Evolutionary conservation across 2,329 filamentous ascomycete genomes (phyloP), one percentile per base, ranked within the genome.

Genomic region (Fusarium sp.): DNA sequence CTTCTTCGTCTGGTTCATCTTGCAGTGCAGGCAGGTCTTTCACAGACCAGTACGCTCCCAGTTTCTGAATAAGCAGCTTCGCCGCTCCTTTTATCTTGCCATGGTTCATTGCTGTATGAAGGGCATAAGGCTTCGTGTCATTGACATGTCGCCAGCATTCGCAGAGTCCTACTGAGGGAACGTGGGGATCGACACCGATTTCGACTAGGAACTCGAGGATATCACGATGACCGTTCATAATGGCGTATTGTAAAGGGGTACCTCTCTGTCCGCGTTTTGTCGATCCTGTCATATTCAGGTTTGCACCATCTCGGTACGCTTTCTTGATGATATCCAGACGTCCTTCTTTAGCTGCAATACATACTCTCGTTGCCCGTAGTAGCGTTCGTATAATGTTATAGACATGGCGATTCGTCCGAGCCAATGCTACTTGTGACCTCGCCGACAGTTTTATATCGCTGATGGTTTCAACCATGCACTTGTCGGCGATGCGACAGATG

Each of bases 131-230:
- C 18, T 38, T 44, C 12, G 18, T 3, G 1, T n/a, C 16, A 5
- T 44, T 40, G 3, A 27, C 22, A 6, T 43, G n/a, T 6, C 8
- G 12, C 20, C 40, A 34, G 4, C 48, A 62, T 6, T 51, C 20
- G 25, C 58, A 63, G 29, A 72, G 47, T 6, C 45, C 48, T 25
- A 18, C 30, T 18, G 67, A 45, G 8, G 41, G 27, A 13, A 64
- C 30, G 22, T 69, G 46, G n/a, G 57, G 48, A 16, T 60, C 25
- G 5, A 57, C 70, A 8, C 44, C 34, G 12, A 54, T 47, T 6
- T 63, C 43, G 13, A 68, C 48, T 27, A 73, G 38, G 13, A 55
- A 73, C 18, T 69, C 64, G 12, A 64, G 4, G n/a, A 67, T 47
- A 13, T 55, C 58, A 4, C 53, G 44, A 62, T 73, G 52, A 1